Evolutionary conservation across 2,329 filamentous ascomycete species (phyloP), one percentile per base, ranked within the genome.

Genomic region (Fusarium scirpi): DNA sequence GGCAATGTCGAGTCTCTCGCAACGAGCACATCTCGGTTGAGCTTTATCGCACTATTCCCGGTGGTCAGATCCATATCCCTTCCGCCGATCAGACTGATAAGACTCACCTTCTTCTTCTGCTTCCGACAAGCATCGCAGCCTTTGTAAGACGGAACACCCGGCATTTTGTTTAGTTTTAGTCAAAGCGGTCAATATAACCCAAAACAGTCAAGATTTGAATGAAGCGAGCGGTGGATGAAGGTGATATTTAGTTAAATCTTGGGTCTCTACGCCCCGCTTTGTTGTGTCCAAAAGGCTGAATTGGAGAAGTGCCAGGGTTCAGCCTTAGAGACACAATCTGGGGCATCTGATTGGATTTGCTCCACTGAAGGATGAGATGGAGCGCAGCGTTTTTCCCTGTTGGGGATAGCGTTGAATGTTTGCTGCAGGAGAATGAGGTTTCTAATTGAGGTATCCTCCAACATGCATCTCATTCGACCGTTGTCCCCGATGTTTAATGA

Each of bases 41-140:
- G 71, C 78, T 67, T 84, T 80, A 59, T 86, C 84, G 59, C 85
- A 86, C 85, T 86, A 55, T 43, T 30, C 7, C 16, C 13, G 30
- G 43, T 8, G 7, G 22, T 65, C 44, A 57, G 41, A 52, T 4
- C 22, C 22, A n/a, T 24, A 12, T 4, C 3, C 15, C 5, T 40
- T 25, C 8, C 15, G 6, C 16, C 41, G 41, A 44, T 25, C 41
- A 44, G 41, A 8, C 22, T n/a, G 16, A 18, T 18, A 22, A 5
- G 3, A 58, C 74, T 16, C 74, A 84, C 85, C 82, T 86, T 86
- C 75, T 87, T 86, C 80, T 86, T 86, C 67, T 85, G 82, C 67
- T 81, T 84, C 34, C 84, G 81, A 69, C 85, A 87, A 16, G 79
- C 83, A 59, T 86, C 83, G 67, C 85, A 87, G 34, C 83, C 85